Conservation (phyloP, 2,329 filamentous ascomycete species). For the Pestalotiopsis sp. region DNA sequence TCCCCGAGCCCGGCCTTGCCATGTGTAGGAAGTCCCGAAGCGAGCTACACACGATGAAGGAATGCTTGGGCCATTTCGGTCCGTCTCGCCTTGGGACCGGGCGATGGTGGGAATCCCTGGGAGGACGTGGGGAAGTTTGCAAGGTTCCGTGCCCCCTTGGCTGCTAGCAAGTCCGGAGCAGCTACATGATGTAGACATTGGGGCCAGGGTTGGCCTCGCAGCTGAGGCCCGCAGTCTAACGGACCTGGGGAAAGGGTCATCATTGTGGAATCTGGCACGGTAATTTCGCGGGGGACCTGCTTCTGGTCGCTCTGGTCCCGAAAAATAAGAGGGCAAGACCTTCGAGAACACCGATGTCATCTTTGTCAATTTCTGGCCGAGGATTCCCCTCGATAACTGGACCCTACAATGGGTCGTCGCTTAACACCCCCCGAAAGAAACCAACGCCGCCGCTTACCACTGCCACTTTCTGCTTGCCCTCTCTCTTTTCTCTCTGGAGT, state of each 20-base stretch:
- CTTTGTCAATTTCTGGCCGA: background rate
- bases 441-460: background rate
- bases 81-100: conserved; percentile 8
- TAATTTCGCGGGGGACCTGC: background rate
- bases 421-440: background rate
- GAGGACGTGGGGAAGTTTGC: background rate
- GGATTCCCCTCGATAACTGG: background rate
- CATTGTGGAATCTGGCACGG: background rate
- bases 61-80: background rate
- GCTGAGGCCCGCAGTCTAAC: background rate
- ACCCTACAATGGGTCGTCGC: background rate
- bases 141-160: background rate
- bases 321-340: background rate
- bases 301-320: background rate
- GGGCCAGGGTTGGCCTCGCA: background rate
- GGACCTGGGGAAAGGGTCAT: conserved; percentile 5
- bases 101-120: conserved; percentile 1
- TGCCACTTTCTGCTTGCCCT: no score
- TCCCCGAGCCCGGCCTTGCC: background rate
- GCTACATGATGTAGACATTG: background rate
- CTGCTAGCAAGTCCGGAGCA: background rate
- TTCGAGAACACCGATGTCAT: conserved; percentile 8
- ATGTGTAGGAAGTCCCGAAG: conserved; percentile 1
- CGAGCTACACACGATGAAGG: background rate
- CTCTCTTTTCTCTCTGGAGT: no score